phyloP scores from a whole-genome alignment of 2,329 filamentous ascomycete species.

The Trichophyton rubrum region DNA sequence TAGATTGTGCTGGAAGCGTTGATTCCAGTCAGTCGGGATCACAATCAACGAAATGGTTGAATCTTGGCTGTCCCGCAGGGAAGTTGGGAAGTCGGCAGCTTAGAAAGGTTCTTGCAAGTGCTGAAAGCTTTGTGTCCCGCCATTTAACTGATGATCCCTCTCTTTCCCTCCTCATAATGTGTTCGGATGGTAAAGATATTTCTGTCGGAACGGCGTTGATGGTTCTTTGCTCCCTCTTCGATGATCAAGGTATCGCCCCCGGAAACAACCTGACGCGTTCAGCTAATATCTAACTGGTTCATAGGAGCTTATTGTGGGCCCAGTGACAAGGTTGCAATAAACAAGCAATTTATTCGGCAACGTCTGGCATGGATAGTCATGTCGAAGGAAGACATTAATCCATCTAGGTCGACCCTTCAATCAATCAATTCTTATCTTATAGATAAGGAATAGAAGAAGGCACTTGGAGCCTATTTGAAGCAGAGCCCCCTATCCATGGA shows the following conservation, averaged over 20 bases:
- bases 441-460: conserved; percentile 24
- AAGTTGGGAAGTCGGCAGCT: conserved; percentile 77
- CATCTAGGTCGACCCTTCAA: conserved; percentile 72
- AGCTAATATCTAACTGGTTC: not conserved
- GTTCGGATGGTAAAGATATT: conserved; percentile 66
- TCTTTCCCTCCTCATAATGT: conserved; percentile 47
- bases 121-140: conserved; percentile 44
- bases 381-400: conserved; percentile 65
- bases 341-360: conserved; percentile 65
- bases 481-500: too few relatives aligned
- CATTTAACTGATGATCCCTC: conserved; percentile 21
- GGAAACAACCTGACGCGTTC: conserved; percentile 1
- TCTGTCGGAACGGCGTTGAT: conserved; percentile 67
- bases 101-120: conserved; percentile 53
- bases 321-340: conserved; percentile 34
- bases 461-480: too few relatives aligned
- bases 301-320: conserved; percentile 23
- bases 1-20: conserved; percentile 25
- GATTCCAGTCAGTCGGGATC: conserved; percentile 16
- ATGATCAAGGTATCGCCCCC: conserved; percentile 45
- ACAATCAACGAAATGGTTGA: conserved; percentile 27
- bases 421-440: conserved; percentile 87
- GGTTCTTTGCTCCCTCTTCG: conserved; percentile 60
- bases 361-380: conserved; percentile 73
- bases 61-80: conserved; percentile 53